Percentiles rank a stretch among this genome's conserved stretches.
These are phyloP conservation scores for Aspergillus piperis DNA, from an alignment of 2,329 filamentous ascomycete species.

Conservation along the genomic window DNA sequence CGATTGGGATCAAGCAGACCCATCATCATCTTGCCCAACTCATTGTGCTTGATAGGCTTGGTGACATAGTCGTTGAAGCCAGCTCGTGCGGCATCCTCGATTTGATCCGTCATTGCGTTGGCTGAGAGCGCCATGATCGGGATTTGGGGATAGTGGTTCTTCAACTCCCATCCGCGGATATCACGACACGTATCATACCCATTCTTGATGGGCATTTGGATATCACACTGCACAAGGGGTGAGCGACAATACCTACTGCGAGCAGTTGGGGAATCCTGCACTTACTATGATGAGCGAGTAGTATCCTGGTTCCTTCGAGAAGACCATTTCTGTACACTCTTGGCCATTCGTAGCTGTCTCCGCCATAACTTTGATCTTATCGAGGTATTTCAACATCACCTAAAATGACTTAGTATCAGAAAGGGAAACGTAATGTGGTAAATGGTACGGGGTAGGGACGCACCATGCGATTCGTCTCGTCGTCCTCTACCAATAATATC, in stretches of 20 bases:
- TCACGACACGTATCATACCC: conserved; percentile 52
- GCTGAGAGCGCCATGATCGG: conserved; percentile 54
- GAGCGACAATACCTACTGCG: not conserved
- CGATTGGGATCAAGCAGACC: conserved; percentile 46
- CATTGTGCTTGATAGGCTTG: conserved; percentile 53
- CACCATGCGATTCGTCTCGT: conserved; percentile 52
- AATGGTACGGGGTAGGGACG: not conserved
- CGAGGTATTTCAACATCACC: conserved; percentile 53
- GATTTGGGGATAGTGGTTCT: conserved; percentile 48
- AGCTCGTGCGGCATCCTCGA: conserved; percentile 48
- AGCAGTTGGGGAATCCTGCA: not conserved
- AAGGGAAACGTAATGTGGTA: not conserved
- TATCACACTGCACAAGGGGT: conserved; percentile 44
- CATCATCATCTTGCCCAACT: conserved; percentile 54
- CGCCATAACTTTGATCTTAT: conserved; percentile 49
- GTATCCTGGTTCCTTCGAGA: conserved; percentile 49
- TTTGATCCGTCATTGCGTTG: conserved; percentile 53
- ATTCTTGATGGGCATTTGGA: conserved; percentile 54
- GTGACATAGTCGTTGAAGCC: conserved; percentile 54
- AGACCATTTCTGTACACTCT: conserved; percentile 51
- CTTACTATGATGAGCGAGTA: conserved; percentile 53
- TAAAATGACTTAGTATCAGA: conserved; percentile 26
- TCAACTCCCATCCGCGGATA: conserved; percentile 49
- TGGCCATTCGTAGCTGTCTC: conserved; percentile 51
- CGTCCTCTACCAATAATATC: conserved; percentile 51